Evolutionary conservation across 106 monocot genomes (phyloP), one percentile per base, ranked within the genome.

Genomic region (Acorus calamus): DNA sequence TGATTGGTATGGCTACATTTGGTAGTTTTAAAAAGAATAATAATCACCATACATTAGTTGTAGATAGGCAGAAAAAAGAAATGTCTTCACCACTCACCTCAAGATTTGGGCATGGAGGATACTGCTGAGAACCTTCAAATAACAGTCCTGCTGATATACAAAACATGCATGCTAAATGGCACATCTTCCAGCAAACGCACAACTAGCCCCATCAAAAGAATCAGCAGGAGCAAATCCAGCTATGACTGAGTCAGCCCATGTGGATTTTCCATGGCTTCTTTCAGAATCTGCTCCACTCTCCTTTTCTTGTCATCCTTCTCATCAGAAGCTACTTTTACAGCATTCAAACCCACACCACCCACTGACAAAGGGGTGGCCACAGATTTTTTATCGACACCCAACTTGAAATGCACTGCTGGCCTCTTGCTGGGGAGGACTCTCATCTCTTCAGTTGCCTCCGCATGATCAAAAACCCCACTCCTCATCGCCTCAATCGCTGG

Each of bases 251-350:
- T 69, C 53, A 99, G 88, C 47, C 88, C 88, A 4, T 99, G 83
- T 44, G 85, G 86, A 60, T 99, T 92, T 68, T 88, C 88, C 86
- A 99, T 99, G 8, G 98, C 80, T 74, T 83, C 91, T 73, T 77
- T 85, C 4, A 99, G 77, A 65, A 99, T 99, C 76, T 86, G 57
- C 73, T 84, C 85, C 28, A 86, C 98, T 74, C 92, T 80, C 66
- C 92, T 46, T 73, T 99, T 99, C 81, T 81, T 88, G 42, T 99
- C 98, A 77, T 99, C 88, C 66, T 71, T 99, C 58, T 79, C 83
- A 60, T 99, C 98, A 70, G 74, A 71, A 55, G 71, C 81, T 5
- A 57, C 68, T 62, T 64, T 79, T 6, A 3, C 45, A 50, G 6
- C 62, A 50, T 28, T 28, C 28, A 28, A 28, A 28, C 71, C 73